Conservation (phyloP, 2,329 filamentous ascomycete species). For the Gremmenia infestans region DNA sequence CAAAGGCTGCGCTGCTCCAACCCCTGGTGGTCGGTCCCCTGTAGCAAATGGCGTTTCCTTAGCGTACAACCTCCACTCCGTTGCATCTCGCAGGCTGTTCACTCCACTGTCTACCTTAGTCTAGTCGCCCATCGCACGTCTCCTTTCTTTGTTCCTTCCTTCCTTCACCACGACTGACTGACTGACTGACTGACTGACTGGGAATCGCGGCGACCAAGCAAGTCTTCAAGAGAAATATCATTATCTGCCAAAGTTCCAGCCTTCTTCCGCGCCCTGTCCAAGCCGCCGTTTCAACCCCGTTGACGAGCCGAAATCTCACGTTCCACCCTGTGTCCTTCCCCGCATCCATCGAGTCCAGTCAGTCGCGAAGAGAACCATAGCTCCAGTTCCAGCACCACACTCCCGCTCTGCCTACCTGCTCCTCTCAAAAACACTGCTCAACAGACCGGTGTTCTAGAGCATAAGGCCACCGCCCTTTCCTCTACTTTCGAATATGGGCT, state of each 20-base stretch:
- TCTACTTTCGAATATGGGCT: conserved; percentile 27
- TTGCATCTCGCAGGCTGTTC: background rate
- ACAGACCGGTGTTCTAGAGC: conserved; percentile 11
- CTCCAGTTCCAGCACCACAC: background rate
- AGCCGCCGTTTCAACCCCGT: background rate
- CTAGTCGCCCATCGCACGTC: conserved; percentile 2
- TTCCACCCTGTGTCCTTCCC: conserved; percentile 13
- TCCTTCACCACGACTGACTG: background rate
- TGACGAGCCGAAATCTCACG: conserved; percentile 5
- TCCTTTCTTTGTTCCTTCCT: background rate
- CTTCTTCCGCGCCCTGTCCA: background rate
- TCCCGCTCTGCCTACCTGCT: background rate
- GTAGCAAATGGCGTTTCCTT: background rate
- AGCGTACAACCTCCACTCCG: conserved; percentile 1
- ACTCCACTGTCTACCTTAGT: background rate
- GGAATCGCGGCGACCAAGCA: too few relatives aligned
- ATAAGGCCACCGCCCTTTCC: conserved; percentile 16
- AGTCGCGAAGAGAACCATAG: background rate
- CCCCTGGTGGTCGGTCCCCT: background rate
- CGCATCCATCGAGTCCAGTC: conserved; percentile 13
- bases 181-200: too few relatives aligned
- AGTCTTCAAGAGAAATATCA: too few relatives aligned
- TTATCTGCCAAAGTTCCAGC: background rate
- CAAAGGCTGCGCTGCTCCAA: too few relatives aligned
- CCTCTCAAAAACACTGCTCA: background rate